Evolutionary conservation across 352 stramenopile genomes (phyloP).

Genomic region (Phytopythium oedochilum): DNA sequence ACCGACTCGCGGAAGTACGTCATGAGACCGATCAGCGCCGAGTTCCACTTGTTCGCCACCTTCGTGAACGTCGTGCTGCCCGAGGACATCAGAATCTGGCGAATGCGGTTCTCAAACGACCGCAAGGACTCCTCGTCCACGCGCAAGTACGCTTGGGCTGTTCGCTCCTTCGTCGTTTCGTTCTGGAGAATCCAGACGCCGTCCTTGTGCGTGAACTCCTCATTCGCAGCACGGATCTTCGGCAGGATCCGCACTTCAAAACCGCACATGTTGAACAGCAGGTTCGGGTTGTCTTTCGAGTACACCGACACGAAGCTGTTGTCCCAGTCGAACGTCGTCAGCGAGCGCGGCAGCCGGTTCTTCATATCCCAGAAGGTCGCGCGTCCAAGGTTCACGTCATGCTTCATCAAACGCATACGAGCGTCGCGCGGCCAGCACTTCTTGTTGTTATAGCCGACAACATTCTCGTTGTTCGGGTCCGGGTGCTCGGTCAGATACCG

Average conservation of each 20-base stretch:
- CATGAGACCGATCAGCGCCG: slow-evolving; percentile 96
- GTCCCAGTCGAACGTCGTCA: slow-evolving; percentile 99
- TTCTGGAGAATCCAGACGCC: slow-evolving; percentile 99
- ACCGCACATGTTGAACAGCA: slow-evolving; percentile 99
- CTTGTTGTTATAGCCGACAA: slow-evolving; percentile 99
- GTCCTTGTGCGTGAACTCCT: slow-evolving; percentile 96
- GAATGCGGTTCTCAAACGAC: slow-evolving; percentile 99
- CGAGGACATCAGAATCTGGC: slow-evolving; percentile 99
- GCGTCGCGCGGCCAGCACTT: slow-evolving; percentile 99
- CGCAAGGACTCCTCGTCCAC: slow-evolving; percentile 94
- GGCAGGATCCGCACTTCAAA: slow-evolving; percentile 98
- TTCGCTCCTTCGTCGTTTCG: slow-evolving; percentile 99
- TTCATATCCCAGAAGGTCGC: slow-evolving; percentile 99
- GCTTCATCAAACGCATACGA: slow-evolving; percentile 99
- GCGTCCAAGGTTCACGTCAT: slow-evolving; percentile 99
- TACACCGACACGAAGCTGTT: slow-evolving; percentile 99
- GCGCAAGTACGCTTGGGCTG: slow-evolving; percentile 96
- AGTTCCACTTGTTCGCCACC: slow-evolving; percentile 99
- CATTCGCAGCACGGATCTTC: slow-evolving; percentile 87
- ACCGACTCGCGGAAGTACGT: slow-evolving; percentile 99
- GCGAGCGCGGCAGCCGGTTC: slow-evolving; percentile 96
- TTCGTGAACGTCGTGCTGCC: slow-evolving; percentile 99
- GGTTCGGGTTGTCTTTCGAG: slow-evolving; percentile 99
- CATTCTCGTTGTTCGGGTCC: slow-evolving; percentile 99
- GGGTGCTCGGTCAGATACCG: slow-evolving; percentile 99